Evolutionary conservation across 1,139 yeast species (phyloP).

Genomic region (Geotrichum aggregatum): DNA sequence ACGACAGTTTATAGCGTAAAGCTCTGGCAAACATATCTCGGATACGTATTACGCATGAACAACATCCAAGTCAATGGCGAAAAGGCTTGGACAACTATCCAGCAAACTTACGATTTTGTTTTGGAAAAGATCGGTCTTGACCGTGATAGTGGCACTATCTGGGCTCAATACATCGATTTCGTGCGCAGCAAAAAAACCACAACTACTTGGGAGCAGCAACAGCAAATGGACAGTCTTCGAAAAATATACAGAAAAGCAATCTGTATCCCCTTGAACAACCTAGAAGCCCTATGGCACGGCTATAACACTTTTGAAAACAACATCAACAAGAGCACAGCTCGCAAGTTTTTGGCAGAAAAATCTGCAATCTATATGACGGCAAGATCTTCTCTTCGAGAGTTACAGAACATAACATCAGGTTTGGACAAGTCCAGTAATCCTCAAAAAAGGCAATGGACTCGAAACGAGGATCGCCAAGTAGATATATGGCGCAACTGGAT

Average conservation of each 20-base stretch:
- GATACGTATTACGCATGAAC: constrained; percentile 73
- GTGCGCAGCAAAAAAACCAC: constrained; percentile 73
- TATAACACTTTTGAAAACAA: constrained; percentile 83
- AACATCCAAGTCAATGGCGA: constrained; percentile 74
- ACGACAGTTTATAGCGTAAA: constrained; percentile 57
- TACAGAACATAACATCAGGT: constrained; percentile 54
- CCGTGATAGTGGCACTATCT: constrained; percentile 62
- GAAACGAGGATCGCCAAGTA: constrained; percentile 39
- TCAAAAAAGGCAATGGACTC: constrained; percentile 38
- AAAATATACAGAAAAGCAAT: constrained; percentile 69
- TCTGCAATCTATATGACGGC: constrained; percentile 90
- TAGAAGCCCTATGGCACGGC: constrained; percentile 76
- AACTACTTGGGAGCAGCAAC: constrained; percentile 84
- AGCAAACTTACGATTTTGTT: constrained; percentile 83
- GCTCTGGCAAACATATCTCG: constrained; percentile 70
- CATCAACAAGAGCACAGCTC: constrained; percentile 68
- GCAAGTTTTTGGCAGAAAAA: constrained; percentile 78
- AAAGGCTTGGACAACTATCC: constrained; percentile 68
- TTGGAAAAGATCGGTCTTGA: constrained; percentile 75
- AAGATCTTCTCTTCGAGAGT: constrained; percentile 70
- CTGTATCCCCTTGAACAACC: constrained; percentile 63
- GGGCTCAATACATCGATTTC: constrained; percentile 82
- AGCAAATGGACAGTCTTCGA: constrained; percentile 71
- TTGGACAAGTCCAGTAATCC: constrained; percentile 43
- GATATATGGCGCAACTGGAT: constrained; percentile 73